These are phyloP conservation scores for Hordeum vulgare DNA, from an alignment of 176 grass and related monocot species.

Conservation along the genomic window DNA sequence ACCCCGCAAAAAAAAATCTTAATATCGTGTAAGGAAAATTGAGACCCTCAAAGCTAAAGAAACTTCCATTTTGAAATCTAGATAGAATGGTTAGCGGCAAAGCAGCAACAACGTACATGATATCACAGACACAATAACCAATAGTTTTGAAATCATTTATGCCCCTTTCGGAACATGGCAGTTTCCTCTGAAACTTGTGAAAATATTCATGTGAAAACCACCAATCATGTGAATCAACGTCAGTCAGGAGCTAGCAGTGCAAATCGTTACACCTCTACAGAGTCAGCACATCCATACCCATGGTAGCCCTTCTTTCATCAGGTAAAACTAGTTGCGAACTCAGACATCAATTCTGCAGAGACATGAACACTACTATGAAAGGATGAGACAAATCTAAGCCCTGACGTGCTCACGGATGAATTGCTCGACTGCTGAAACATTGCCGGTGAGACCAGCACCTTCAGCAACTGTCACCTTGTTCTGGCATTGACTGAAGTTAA, in stretches of 20 bases:
- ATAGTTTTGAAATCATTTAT: no score
- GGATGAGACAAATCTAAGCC: not conserved
- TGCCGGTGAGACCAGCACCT: slow-evolving; percentile 57
- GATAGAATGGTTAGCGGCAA: not conserved
- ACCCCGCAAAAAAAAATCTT: no score
- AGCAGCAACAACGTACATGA: not conserved
- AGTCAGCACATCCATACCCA: not conserved
- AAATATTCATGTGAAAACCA: not conserved
- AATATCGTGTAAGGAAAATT: no score
- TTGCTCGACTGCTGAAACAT: slow-evolving; percentile 36
- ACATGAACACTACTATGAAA: not conserved
- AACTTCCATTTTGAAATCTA: no score
- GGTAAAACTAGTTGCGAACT: not conserved
- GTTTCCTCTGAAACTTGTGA: not conserved
- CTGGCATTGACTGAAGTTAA: slow-evolving; percentile 69
- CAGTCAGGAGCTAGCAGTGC: not conserved
- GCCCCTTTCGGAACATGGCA: no score
- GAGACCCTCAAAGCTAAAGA: no score
- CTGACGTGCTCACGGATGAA: slow-evolving; percentile 70
- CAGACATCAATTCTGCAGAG: not conserved
- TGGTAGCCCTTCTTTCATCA: not conserved
- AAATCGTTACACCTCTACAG: slow-evolving; percentile 5
- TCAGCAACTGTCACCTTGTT: slow-evolving; percentile 75
- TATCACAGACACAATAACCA: not conserved
- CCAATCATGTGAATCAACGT: not conserved